A percentile compares a stretch with the other conserved stretches of the same genome.
These are phyloP conservation scores for Nakaseomyces kungkrabaensis DNA, from an alignment of 1,139 yeast species.

Conservation along the genomic window DNA sequence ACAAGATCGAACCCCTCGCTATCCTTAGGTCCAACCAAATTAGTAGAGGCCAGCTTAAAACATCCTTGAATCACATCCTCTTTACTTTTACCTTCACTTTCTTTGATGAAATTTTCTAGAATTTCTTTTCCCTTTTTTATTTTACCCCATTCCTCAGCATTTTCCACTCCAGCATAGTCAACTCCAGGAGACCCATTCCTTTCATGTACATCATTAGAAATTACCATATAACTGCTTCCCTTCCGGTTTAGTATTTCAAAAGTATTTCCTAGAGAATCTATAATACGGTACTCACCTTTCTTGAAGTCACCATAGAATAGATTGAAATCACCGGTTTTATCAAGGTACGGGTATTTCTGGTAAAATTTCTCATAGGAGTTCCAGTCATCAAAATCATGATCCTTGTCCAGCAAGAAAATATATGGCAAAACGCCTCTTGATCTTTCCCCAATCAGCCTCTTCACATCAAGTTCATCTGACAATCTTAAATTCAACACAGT, in stretches of 20 bases:
- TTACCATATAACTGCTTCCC: slow-evolving; percentile 14
- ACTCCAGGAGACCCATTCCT: slow-evolving; percentile 24
- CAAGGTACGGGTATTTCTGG: slow-evolving; percentile 27
- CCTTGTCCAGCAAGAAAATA: slow-evolving; percentile 38
- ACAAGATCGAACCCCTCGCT: slow-evolving; percentile 8
- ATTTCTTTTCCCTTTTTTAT: slow-evolving; percentile 43
- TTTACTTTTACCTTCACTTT: slow-evolving; percentile 16
- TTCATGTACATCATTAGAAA: slow-evolving; percentile 30
- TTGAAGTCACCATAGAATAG: slow-evolving; percentile 57
- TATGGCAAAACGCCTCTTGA: slow-evolving; percentile 71
- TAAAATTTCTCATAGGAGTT: slow-evolving; percentile 26
- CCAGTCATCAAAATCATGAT: slow-evolving; percentile 40
- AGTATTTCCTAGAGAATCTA: slow-evolving; percentile 26
- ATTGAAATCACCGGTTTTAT: slow-evolving; percentile 72
- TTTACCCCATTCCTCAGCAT: slow-evolving; percentile 63
- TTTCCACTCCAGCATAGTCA: slow-evolving; percentile 30
- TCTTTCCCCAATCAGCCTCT: slow-evolving; percentile 26
- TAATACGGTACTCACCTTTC: slow-evolving; percentile 29
- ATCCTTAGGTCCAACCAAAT: slow-evolving; percentile 21
- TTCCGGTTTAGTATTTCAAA: slow-evolving; percentile 33
- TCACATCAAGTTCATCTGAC: slow-evolving; percentile 27
- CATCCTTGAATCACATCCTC: slow-evolving; percentile 38
- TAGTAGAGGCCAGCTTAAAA: slow-evolving; percentile 44
- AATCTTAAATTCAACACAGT: slow-evolving; percentile 56
- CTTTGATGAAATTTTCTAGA: slow-evolving; percentile 34